Evolutionary conservation across 176 grass and related monocot genomes (phyloP), one percentile per base, ranked within the genome.

Genomic region (Alloteropsis semialata): DNA sequence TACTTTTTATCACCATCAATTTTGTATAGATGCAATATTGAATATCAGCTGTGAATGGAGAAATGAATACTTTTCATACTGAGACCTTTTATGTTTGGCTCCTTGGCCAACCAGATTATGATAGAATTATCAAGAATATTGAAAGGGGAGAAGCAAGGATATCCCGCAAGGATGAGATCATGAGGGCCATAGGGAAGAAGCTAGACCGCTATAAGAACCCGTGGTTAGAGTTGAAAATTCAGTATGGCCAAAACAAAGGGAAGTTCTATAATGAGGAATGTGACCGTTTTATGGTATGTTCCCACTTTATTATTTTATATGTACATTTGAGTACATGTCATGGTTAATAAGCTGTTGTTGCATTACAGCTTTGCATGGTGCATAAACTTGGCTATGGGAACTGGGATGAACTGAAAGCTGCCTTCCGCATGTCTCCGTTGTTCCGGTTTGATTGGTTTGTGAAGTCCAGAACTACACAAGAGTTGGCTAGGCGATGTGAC

Each of bases 401-500:
- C 27, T 99, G 96, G 96, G 96, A 99, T 81, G 96, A 96, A 77
- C 89, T 99, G 62, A 99, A 96, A 91, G 89, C 93, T 61, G 96
- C 96, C 10, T 99, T 96, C 37, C 90, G 96, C 32, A 95, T 80
- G 67, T 99, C 96, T 18, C 91, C 93, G 14, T 86, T 96, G 82
- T 99, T 99, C 54, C 91, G 96, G 14, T 99, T 99, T n/a, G 96
- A 99, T 69, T 99, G 96, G 96, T 99, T 99, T 90, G 96, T 99
- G 67, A 99, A 99, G 76, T 96, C 96, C 0, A 94, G 96, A 29
- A 99, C 93, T 59, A 88, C 89, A 10, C 96, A 99, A 86, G 96
- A 99, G 80, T 89, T 99, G 78, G 89, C 92, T 74, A 92, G 96
- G 82, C 81, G 96, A 24, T 99, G 96, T 77, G 96, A 99, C 85